Base-by-base conservation (phyloP, 1,139 yeast genomes). In the Blastobotrys malaysiensis region DNA sequence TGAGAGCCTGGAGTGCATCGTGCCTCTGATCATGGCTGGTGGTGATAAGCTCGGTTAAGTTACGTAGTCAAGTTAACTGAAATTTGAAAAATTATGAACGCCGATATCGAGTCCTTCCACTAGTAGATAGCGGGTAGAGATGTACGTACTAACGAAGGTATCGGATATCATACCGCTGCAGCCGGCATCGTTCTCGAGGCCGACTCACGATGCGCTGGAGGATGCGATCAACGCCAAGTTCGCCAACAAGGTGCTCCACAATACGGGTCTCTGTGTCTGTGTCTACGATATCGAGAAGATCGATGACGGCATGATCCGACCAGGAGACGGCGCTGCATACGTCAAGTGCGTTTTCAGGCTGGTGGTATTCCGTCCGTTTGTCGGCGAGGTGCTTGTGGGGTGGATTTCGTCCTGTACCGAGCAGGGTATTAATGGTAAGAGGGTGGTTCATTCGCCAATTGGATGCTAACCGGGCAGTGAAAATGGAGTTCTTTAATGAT, bases 301-400 rank as follows among this genome's bases (percentile, higher is more conserved):
- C 46, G 88, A 88, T 54, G 98, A 93, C 64, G 99, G 98, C 1
- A 76, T 88, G 58, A 77, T 93, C 59, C 86, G 84, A 63, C 96
- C 97, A 1, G 98, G 99, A n/a, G 98, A 93, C 69, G 99, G 99
- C 5, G 90, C 93, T 1, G 79, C 93, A 1, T 91, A 78, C 63
- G 84, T 90, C 47, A 87, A 84, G 59, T 60, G 86, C 16, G 78
- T 75, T 54, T 88, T 90, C 66, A 73, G 97, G 52, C 76, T 87
- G 51, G 76, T 91, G 18, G 86, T 93, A 1, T 93, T 95, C 78
- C 86, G 93, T 62, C 99, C 99, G 0, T 90, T 91, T 69, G 83
- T 88, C 1, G 99, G 99, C 2, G 99, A 93, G 67, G 80, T 91
- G n/a, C 71, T 93, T 43, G 85, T 90, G 0, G 99, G 99, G 1